These are phyloP conservation scores for Apiospora pterosperma DNA, from an alignment of 2,329 filamentous ascomycete genomes.

Conservation along the genomic window DNA sequence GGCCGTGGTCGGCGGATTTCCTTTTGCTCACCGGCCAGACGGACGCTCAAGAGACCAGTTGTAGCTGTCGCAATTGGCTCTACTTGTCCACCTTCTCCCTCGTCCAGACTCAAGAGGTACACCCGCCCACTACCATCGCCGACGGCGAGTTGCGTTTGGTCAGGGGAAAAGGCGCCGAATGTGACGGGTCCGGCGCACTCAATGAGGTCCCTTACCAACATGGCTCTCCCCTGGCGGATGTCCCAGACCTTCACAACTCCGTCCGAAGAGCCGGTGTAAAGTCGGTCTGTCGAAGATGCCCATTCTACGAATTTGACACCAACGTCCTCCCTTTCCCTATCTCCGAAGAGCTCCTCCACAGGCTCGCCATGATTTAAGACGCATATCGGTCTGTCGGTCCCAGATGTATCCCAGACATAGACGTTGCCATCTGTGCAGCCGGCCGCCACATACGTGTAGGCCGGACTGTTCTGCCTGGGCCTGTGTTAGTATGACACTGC, in stretches of 20 bases:
- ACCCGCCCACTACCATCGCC: conserved; percentile 61
- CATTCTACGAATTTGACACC: conserved; percentile 63
- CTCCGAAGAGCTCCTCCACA: conserved; percentile 34
- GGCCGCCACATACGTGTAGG: conserved; percentile 54
- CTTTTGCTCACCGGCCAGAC: conserved; percentile 26
- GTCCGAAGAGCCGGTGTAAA: conserved; percentile 64
- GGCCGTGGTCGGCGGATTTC: conserved; percentile 42
- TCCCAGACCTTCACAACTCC: conserved; percentile 63
- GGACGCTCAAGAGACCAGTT: conserved; percentile 31
- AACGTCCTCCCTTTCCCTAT: conserved; percentile 53
- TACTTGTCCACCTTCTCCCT: conserved; percentile 32
- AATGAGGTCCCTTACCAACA: conserved; percentile 49
- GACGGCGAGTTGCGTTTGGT: conserved; percentile 51
- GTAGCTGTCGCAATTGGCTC: not conserved
- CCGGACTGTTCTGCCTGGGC: conserved; percentile 45
- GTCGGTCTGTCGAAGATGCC: conserved; percentile 52
- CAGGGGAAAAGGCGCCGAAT: conserved; percentile 55
- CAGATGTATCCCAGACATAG: conserved; percentile 61
- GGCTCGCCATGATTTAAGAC: conserved; percentile 48
- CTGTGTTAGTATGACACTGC: not conserved
- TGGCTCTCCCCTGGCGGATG: conserved; percentile 41
- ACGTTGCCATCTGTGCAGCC: conserved; percentile 59
- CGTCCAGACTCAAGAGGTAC: conserved; percentile 49
- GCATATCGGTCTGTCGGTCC: conserved; percentile 51
- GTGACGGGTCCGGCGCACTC: conserved; percentile 54